Conservation (phyloP, 2,329 filamentous ascomycete genomes). For the Aspergillus fischeri region DNA sequence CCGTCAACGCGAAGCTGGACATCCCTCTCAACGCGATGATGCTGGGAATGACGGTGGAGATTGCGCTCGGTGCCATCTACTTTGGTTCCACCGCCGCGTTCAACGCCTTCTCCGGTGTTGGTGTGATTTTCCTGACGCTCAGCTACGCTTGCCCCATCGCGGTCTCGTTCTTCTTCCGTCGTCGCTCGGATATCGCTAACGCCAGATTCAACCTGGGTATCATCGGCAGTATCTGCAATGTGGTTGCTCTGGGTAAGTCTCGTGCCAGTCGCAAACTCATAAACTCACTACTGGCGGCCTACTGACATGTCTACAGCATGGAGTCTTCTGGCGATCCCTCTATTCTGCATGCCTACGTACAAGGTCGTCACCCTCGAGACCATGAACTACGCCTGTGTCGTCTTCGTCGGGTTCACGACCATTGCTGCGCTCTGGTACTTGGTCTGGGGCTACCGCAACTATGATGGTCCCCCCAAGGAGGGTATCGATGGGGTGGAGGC, state of each 20-base stretch:
- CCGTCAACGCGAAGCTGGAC: constrained; percentile 59
- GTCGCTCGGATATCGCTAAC: constrained; percentile 54
- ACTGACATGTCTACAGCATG: constrained; percentile 40
- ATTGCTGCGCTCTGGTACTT: constrained; percentile 65
- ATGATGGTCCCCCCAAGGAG: constrained; percentile 28
- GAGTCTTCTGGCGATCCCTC: constrained; percentile 64
- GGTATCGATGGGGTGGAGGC: constrained; percentile 13
- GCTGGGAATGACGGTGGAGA: constrained; percentile 65
- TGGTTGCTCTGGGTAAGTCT: constrained; percentile 59
- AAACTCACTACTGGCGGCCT: neutral
- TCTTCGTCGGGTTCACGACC: constrained; percentile 63
- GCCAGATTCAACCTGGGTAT: constrained; percentile 51
- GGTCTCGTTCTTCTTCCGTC: constrained; percentile 55
- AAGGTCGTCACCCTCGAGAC: constrained; percentile 56
- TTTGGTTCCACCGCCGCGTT: constrained; percentile 75
- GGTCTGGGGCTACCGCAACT: constrained; percentile 63
- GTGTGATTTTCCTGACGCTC: constrained; percentile 70
- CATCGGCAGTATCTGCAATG: constrained; percentile 59
- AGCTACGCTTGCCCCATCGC: constrained; percentile 65
- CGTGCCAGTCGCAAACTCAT: neutral
- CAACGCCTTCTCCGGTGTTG: constrained; percentile 74
- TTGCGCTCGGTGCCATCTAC: constrained; percentile 69
- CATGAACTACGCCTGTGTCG: constrained; percentile 72
- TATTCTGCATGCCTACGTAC: constrained; percentile 57
- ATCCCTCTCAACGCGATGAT: constrained; percentile 67